Base-by-base conservation (phyloP, 75 land plant genomes). In the Selaginella tamariscina region DNA sequence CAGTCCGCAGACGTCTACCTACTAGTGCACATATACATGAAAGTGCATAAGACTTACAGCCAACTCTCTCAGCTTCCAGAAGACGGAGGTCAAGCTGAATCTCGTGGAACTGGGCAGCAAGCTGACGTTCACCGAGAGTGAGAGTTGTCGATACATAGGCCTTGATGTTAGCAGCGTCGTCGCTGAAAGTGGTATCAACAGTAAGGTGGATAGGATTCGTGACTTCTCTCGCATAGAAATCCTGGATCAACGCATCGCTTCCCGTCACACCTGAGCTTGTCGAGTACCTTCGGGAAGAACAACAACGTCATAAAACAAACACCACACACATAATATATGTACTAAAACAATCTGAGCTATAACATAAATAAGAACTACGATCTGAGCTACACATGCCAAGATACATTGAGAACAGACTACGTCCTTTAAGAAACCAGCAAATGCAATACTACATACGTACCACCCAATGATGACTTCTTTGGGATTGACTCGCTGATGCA, bases 401-500 rank as follows among this genome's bases (percentile, higher is more conserved):
- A n/a, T n/a, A n/a, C n/a, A n/a, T n/a, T n/a, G n/a, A n/a, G n/a
- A 39, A 39, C 11, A 39, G 49, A 39, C 5, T 39, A 5, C 49
- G 15, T 39, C 15, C 15, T 15, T 39, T 39, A 39, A 5, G 5
- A 5, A 39, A 39, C 5, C 15, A 5, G 15, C 49, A 39, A 15
- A 39, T 5, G 15, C 54, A 63, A 27, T 54, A 44, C 5, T 18
- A 62, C 56, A 2, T 20, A 39, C 32, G 71, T 80, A 95, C 99
- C 99, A 95, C 74, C 99, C 99, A 73, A 95, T 83, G 56, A 95
- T 88, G 28, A 87, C 86, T 87, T 95, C 97, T 66, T 91, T 87
- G 0, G 99, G 82, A 70, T 91, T 95, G 68, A 95, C 99, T 28
- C 94, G 89, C 76, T 87, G 97, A 74, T 95, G 92, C 20, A 87